Base-by-base conservation (phyloP, 148 eudicot species). In the Pharnaceum exiguum region DNA sequence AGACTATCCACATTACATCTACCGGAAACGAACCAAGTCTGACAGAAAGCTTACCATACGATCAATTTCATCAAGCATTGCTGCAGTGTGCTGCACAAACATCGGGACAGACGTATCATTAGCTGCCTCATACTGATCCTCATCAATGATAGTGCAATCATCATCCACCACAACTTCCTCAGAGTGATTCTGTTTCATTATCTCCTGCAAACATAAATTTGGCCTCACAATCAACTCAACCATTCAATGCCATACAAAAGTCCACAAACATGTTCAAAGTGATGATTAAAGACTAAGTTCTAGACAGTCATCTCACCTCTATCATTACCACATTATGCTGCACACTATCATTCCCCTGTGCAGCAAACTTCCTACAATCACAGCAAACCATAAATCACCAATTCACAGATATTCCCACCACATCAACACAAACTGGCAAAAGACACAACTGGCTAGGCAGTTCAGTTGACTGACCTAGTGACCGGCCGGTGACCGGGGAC, bases 11-110 rank as follows among this genome's bases (percentile, higher is more conserved):
- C 23, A 59, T 12, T 45, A 7, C 10, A 47, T 37, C 32, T 5
- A 21, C 9, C 24, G 30, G 24, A 8, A 13, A 43, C 17, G 7
- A 30, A 4, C 16, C 2, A 21, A 2, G 9, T 49, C n/a, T 28
- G 27, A 24, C 17, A 45, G 2, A 5, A 60, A 37, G 49, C 66
- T 36, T 70, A 87, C 96, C 96, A 85, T 87, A 28, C 67, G 73
- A 68, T 80, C 83, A 21, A 80, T 80, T 60, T 84, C 89, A 31
- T 72, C 82, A 13, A 81, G 77, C 79, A 82, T 78, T 15, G 83
- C 76, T 49, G 81, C 90, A 23, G 95, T 75, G 50, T 83, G 87
- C 60, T 86, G 90, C 71, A 89, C 84, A 70, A 72, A 77, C 82
- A 83, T 86, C 0, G 96, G 90, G 50, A 72, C 82, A 29, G 77